Percentiles rank a stretch among this genome's conserved stretches.
Evolutionary conservation across 257 asterid species (phyloP).

Genomic region (Anisodus acutangulus): DNA sequence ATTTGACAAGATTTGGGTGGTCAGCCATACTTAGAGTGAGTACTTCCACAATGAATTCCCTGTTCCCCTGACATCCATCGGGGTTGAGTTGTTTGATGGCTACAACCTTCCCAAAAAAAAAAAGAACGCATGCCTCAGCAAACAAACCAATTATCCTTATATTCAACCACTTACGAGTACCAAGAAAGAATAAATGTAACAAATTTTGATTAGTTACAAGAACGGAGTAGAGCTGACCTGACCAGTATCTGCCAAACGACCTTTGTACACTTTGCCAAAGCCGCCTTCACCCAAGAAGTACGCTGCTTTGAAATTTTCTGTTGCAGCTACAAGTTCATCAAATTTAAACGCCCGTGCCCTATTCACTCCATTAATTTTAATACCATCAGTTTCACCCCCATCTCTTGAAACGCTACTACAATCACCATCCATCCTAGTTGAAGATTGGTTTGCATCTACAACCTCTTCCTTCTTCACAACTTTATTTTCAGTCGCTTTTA

Average conservation of each 20-base stretch:
- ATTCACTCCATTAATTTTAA: constrained; percentile 23
- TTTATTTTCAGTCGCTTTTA: constrained; percentile 39
- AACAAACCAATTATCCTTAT: neutral
- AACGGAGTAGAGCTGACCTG: constrained; percentile 50
- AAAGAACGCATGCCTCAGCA: neutral
- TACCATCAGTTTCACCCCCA: constrained; percentile 29
- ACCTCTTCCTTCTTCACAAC: constrained; percentile 46
- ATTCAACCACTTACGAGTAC: neutral
- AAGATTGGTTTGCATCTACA: constrained; percentile 39
- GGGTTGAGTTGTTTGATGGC: constrained; percentile 79
- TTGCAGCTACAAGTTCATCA: constrained; percentile 49
- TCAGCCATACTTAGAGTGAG: constrained; percentile 57
- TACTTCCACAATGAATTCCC: constrained; percentile 77
- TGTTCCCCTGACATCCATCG: constrained; percentile 68
- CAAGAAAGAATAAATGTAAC: neutral
- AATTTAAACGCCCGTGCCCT: constrained; percentile 40
- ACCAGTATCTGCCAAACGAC: constrained; percentile 49
- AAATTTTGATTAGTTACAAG: neutral
- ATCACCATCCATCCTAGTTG: constrained; percentile 31
- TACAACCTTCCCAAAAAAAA: constrained; percentile 45
- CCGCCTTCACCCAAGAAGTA: constrained; percentile 77
- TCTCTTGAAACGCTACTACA: constrained; percentile 32
- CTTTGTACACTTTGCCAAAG: constrained; percentile 71
- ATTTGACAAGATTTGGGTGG: constrained; percentile 74
- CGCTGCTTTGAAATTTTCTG: constrained; percentile 56